Base-by-base conservation (phyloP, 805 yeast species). In the Candida vaughaniae region DNA sequence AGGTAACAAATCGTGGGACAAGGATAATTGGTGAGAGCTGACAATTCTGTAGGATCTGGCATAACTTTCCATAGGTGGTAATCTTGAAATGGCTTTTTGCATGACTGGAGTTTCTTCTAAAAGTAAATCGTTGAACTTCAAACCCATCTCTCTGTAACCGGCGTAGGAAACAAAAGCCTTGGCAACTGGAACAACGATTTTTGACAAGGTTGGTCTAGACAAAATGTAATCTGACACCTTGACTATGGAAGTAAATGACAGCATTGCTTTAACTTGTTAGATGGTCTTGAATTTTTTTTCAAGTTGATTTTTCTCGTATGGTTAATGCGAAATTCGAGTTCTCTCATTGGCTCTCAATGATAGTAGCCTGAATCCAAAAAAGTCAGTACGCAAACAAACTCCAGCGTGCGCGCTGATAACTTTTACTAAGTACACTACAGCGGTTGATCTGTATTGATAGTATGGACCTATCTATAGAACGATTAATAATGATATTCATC, bases 71-170 rank as follows among this genome's bases (percentile, higher is more conserved):
- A 78, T 80, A 35, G 78, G 77, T 49, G 96, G 95, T 56, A 93
- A 72, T 77, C 99, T 87, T 47, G 77, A 66, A 45, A 93, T 70
- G 38, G 97, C 98, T 59, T 80, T 87, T 72, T 88, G 91, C 69
- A 84, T 77, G 38, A 79, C 69, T 55, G 90, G 90, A 62, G 73
- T 83, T 72, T 93, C 99, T 70, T 93, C 99, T 49, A 75, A 66
- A 47, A 91, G 62, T 56, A 91, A 69, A 66, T 93, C 99, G 61
- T 91, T 93, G 58, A 84, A 80, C 68, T 70, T 87, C 55, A 93
- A 77, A 38, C 99, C 99, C 71, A 93, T 66, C 65, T 89, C 79
- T 75, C 98, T 85, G 85, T 93, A 93, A 42, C 98, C 98, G 39
- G 95, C 75, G 48, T 76, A 74, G 49, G 80, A 71, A 51, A 77